Evolutionary conservation across 2,329 filamentous ascomycete genomes (phyloP).

Genomic region (Trichoderma sp.): DNA sequence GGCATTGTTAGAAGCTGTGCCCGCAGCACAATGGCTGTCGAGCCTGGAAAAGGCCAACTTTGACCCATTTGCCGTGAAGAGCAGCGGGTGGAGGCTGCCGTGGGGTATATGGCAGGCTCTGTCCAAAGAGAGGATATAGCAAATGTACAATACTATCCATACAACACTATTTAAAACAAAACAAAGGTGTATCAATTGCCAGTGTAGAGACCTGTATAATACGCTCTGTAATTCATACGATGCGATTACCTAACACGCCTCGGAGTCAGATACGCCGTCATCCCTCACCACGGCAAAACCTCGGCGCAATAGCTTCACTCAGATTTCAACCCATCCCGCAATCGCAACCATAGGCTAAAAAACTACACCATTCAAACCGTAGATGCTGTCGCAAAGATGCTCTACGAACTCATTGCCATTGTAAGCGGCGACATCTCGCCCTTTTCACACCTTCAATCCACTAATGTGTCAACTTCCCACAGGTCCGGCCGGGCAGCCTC

Average conservation of each 20-base stretch:
- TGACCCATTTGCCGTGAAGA: conserved; percentile 72
- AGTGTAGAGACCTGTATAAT: neutral
- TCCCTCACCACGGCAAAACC: conserved; percentile 39
- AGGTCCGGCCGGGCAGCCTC: conserved; percentile 92
- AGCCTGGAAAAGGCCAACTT: conserved; percentile 81
- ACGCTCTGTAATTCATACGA: neutral
- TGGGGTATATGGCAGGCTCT: conserved; percentile 68
- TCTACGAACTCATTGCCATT: conserved; percentile 97
- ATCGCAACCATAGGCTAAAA: conserved; percentile 23
- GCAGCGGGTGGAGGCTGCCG: conserved; percentile 75
- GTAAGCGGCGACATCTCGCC: conserved; percentile 56
- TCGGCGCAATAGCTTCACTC: conserved; percentile 32
- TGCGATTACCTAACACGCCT: conserved; percentile 12
- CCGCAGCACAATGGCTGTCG: conserved; percentile 77
- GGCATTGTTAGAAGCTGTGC: conserved; percentile 77
- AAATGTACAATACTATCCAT: neutral
- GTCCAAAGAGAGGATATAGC: conserved; percentile 53
- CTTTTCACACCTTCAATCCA: neutral
- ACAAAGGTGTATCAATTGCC: neutral
- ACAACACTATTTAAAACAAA: neutral
- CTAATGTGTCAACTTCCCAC: conserved; percentile 32
- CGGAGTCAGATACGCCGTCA: neutral
- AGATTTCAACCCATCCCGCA: conserved; percentile 34
- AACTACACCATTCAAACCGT: conserved; percentile 19
- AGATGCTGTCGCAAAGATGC: conserved; percentile 63